Percentiles rank a stretch among this genome's conserved stretches.
phyloP scores from a whole-genome alignment of 73 alveolate genomes.

The Paramecium primaurelia region DNA sequence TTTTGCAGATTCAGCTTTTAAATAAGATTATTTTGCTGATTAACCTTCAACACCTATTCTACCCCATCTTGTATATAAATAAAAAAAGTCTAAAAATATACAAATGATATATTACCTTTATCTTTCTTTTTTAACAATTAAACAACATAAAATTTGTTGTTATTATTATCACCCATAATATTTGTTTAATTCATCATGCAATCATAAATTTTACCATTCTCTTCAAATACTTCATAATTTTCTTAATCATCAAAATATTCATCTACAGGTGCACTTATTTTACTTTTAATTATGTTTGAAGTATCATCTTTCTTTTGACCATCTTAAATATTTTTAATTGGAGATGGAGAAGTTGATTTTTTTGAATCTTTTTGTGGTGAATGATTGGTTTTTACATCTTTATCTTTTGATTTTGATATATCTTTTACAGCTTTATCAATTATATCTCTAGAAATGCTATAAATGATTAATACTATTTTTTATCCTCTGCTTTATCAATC shows the following conservation, averaged over 20 bases:
- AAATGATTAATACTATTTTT: background rate
- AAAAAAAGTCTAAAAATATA: background rate
- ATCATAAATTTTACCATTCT: conserved; percentile 17
- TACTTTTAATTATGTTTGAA: background rate
- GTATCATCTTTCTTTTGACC: background rate
- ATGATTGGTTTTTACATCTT: background rate
- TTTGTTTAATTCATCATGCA: conserved; percentile 54
- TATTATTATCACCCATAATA: conserved; percentile 22
- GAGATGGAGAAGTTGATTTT: background rate
- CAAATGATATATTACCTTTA: background rate
- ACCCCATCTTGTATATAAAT: conserved; percentile 52
- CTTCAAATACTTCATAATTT: background rate
- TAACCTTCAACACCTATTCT: conserved; percentile 58
- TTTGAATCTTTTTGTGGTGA: background rate
- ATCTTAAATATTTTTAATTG: background rate
- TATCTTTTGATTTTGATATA: background rate
- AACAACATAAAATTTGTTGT: conserved; percentile 56
- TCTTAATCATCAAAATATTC: conserved; percentile 17
- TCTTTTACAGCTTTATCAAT: background rate
- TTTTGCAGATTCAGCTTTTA: background rate
- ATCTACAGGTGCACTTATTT: conserved; percentile 53
- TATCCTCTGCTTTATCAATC: conserved; percentile 22
- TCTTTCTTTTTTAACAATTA: conserved; percentile 9
- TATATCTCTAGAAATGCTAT: background rate
- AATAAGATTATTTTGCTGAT: background rate